Percentiles rank a stretch among this genome's conserved stretches.
Conservation (phyloP, 2,329 filamentous ascomycete genomes). For the Colletotrichum phormii region DNA sequence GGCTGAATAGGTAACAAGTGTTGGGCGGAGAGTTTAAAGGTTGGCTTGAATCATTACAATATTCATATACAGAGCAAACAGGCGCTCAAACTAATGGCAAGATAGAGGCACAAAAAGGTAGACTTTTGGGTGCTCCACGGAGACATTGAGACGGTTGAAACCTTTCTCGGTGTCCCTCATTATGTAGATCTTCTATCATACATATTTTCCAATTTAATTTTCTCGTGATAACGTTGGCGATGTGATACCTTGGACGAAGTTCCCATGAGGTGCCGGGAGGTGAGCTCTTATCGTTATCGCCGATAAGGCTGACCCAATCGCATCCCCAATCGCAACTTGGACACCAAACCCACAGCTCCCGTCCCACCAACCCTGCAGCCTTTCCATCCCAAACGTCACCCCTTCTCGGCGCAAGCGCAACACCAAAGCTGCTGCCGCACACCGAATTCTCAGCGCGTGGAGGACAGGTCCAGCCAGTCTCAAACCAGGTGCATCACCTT, state of each 20-base stretch:
- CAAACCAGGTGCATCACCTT: background rate
- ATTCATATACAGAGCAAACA: slow-evolving; percentile 2
- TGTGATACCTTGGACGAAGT: background rate
- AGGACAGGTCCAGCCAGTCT: background rate
- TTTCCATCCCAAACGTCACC: slow-evolving; percentile 18
- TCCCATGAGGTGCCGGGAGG: too few species aligned
- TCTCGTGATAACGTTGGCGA: background rate
- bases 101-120: background rate
- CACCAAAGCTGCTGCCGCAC: background rate
- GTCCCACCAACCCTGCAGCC: slow-evolving; percentile 9
- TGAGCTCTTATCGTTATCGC: slow-evolving; percentile 35
- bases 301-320: slow-evolving; percentile 27
- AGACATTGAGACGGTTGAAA: background rate
- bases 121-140: background rate
- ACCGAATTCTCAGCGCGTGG: background rate
- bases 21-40: too few species aligned
- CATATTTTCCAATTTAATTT: background rate
- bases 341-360: background rate
- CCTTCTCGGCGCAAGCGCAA: slow-evolving; percentile 3
- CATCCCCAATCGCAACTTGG: background rate
- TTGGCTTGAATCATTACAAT: background rate
- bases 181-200: background rate
- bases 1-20: background rate
- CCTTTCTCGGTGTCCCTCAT: background rate
- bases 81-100: background rate